A percentile compares a stretch with the other conserved stretches of the same genome.
These are phyloP conservation scores for Solioccasus polychromus DNA, from an alignment of 768 basidiomycete genomes.

Conservation along the genomic window DNA sequence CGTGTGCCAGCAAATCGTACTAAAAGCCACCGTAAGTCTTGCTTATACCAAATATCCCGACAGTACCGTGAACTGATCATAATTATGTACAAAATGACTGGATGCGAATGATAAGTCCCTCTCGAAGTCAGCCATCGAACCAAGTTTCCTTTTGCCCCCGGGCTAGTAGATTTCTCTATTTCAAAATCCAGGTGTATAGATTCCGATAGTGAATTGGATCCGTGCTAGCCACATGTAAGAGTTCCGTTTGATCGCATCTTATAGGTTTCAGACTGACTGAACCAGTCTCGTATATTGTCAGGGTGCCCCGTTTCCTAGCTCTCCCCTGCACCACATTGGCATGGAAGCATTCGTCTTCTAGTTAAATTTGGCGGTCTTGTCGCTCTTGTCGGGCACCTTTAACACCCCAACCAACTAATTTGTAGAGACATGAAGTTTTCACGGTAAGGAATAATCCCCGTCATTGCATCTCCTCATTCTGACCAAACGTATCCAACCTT, in stretches of 20 bases:
- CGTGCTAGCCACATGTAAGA: background rate
- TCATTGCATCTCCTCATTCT: background rate
- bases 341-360: background rate
- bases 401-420: background rate
- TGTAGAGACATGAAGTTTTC: conserved; percentile 54
- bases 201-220: background rate
- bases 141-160: too few relatives aligned
- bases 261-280: conserved; percentile 13
- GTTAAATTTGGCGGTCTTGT: background rate
- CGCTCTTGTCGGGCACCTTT: background rate
- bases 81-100: too few relatives aligned
- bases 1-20: too few relatives aligned
- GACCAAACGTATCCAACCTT: background rate
- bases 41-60: too few relatives aligned
- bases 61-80: too few relatives aligned
- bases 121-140: too few relatives aligned
- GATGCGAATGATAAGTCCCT: too few relatives aligned
- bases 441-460: conserved; percentile 36
- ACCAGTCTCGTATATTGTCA: background rate
- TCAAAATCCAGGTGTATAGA: background rate
- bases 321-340: background rate
- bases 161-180: conserved; percentile 3
- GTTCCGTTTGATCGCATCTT: conserved; percentile 5
- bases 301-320: background rate
- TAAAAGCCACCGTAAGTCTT: too few relatives aligned